Percentiles rank a stretch among this genome's conserved stretches.
Evolutionary conservation across 805 yeast species (phyloP).

Genomic region (Wickerhamomyces sydowiorum): DNA sequence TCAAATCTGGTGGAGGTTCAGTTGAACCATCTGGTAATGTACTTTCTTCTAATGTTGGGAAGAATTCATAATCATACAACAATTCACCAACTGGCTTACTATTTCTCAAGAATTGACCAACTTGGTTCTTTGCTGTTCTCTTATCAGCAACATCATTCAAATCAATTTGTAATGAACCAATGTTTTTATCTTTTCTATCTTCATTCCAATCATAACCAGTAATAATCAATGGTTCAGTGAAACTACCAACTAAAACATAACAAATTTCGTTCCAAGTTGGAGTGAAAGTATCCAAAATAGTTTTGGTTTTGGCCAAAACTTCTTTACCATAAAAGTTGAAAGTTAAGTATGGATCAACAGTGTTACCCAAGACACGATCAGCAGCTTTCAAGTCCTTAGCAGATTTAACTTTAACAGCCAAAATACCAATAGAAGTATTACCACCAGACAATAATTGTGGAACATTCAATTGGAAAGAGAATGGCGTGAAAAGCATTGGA

Average conservation of each 20-base stretch:
- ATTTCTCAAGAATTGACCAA: conserved; percentile 65
- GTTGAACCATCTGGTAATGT: conserved; percentile 72
- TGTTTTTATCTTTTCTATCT: conserved; percentile 67
- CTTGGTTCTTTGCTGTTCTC: conserved; percentile 41
- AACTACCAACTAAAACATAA: conserved; percentile 61
- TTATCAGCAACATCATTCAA: conserved; percentile 58
- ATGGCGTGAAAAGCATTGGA: conserved; percentile 82
- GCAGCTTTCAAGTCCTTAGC: conserved; percentile 70
- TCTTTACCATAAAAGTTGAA: conserved; percentile 52
- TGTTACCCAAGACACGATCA: conserved; percentile 58
- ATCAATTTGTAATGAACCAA: conserved; percentile 75
- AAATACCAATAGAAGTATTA: conserved; percentile 81
- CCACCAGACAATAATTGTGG: conserved; percentile 89
- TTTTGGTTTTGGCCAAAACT: conserved; percentile 62
- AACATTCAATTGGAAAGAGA: conserved; percentile 87
- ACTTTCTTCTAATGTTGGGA: conserved; percentile 63
- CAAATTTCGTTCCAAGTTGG: conserved; percentile 87
- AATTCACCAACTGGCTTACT: conserved; percentile 79
- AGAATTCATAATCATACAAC: conserved; percentile 62
- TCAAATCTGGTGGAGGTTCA: conserved; percentile 84
- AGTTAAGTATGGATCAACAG: conserved; percentile 85
- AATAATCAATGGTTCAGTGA: conserved; percentile 78
- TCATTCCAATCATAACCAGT: conserved; percentile 74
- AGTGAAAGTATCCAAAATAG: conserved; percentile 55
- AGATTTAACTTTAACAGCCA: conserved; percentile 59